These are phyloP conservation scores for Hymenochaete sp. DNA, from an alignment of 1,284 basidiomycete genomes.

Conservation along the genomic window DNA sequence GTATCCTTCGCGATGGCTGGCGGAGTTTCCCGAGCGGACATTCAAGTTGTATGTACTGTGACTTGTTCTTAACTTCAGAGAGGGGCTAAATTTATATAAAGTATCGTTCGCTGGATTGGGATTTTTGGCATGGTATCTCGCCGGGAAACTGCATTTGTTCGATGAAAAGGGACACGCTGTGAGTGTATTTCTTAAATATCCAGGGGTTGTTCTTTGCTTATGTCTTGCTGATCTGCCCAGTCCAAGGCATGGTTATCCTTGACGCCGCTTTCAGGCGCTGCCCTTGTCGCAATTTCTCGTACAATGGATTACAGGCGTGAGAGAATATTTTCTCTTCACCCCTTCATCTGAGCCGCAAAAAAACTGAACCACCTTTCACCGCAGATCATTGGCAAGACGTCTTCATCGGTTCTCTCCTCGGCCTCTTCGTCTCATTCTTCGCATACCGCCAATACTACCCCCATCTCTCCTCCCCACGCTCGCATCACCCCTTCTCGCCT, in stretches of 20 bases:
- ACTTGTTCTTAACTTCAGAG: neutral
- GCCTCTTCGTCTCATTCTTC: conserved; percentile 67
- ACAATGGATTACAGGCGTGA: conserved; percentile 84
- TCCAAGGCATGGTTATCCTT: conserved; percentile 81
- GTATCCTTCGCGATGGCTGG: conserved; percentile 75
- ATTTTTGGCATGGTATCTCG: conserved; percentile 82
- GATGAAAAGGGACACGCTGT: conserved; percentile 75
- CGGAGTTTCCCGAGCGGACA: conserved; percentile 93
- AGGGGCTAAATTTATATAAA: conserved; percentile 25
- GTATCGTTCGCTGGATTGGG: conserved; percentile 91
- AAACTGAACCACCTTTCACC: conserved; percentile 2
- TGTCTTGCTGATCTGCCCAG: conserved; percentile 28
- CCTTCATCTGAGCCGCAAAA: conserved; percentile 1
- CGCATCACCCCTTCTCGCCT: conserved; percentile 72
- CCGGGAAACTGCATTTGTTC: conserved; percentile 89
- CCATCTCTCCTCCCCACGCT: conserved; percentile 44
- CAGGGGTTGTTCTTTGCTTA: conserved; percentile 10
- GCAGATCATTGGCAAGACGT: conserved; percentile 87
- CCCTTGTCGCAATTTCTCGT: conserved; percentile 84
- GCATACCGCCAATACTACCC: conserved; percentile 79
- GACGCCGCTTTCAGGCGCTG: conserved; percentile 69
- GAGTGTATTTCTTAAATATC: conserved; percentile 22
- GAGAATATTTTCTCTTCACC: conserved; percentile 22
- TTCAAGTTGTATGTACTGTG: conserved; percentile 53
- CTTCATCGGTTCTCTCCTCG: conserved; percentile 70